Percentiles rank a stretch among this genome's conserved stretches.
phyloP scores from a whole-genome alignment of 2,329 filamentous ascomycete genomes.

The Aureobasidium sp. region DNA sequence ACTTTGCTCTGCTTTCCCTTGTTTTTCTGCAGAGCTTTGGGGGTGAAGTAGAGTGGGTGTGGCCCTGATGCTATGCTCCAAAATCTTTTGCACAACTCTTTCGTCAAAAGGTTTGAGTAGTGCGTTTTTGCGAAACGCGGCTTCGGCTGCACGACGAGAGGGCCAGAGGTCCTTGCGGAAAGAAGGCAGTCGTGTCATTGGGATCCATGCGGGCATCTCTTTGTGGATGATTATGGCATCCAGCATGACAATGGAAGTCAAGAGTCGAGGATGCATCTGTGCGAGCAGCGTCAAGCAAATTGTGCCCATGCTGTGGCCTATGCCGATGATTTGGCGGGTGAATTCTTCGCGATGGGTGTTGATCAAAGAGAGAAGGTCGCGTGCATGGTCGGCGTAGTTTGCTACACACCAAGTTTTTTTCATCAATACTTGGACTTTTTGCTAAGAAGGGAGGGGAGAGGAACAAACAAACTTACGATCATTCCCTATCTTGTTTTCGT shows the following conservation, averaged over 20 bases:
- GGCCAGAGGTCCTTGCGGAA: constrained; percentile 76
- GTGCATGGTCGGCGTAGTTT: constrained; percentile 74
- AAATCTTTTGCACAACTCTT: constrained; percentile 65
- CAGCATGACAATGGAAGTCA: constrained; percentile 65
- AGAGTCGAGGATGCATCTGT: constrained; percentile 70
- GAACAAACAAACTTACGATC: constrained; percentile 55
- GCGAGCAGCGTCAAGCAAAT: constrained; percentile 63
- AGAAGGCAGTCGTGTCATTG: constrained; percentile 50
- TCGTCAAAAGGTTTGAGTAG: constrained; percentile 81
- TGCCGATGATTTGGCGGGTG: constrained; percentile 70
- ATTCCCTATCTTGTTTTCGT: constrained; percentile 67
- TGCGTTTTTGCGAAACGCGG: constrained; percentile 55
- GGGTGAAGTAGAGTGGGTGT: constrained; percentile 56
- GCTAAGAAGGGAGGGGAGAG: background rate
- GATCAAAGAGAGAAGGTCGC: constrained; percentile 76
- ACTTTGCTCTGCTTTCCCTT: constrained; percentile 27
- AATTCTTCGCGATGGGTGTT: constrained; percentile 76
- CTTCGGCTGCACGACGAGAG: constrained; percentile 58
- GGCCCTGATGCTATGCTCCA: constrained; percentile 63
- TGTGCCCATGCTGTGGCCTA: constrained; percentile 86
- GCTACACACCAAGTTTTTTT: constrained; percentile 40
- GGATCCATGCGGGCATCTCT: constrained; percentile 26
- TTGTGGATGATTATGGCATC: constrained; percentile 65
- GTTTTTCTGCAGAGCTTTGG: constrained; percentile 18
- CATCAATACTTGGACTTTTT: background rate